Conservation (phyloP, 106 monocot species). For the Platanthera guangdongensis region DNA sequence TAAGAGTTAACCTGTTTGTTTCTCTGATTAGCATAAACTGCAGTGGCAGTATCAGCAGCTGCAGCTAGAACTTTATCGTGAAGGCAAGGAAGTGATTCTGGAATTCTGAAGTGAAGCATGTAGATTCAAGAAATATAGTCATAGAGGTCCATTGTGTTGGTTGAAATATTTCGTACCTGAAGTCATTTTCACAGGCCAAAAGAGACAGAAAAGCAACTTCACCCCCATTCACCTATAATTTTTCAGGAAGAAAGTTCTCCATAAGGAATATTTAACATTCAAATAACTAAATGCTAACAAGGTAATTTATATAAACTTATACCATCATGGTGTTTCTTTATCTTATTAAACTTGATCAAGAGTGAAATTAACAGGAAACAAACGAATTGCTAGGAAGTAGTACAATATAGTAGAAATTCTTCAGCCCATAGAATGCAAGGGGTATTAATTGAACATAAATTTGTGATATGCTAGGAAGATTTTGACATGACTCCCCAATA, state of each 20-base stretch:
- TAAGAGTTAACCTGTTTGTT: constrained; percentile 68
- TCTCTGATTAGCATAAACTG: constrained; percentile 37
- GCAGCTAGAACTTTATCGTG: constrained; percentile 96
- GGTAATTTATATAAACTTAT: too few species aligned
- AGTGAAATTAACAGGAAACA: too few species aligned
- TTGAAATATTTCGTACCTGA: constrained; percentile 43
- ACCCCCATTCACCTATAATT: constrained; percentile 68
- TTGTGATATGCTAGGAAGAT: too few species aligned
- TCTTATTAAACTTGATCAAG: background rate
- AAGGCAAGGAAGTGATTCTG: constrained; percentile 82
- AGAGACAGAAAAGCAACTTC: constrained; percentile 81
- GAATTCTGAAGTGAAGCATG: constrained; percentile 40
- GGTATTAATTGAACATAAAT: too few species aligned
- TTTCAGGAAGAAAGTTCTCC: background rate
- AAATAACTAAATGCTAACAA: background rate
- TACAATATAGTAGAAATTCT: too few species aligned
- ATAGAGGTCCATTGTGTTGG: background rate
- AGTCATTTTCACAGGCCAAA: constrained; percentile 49
- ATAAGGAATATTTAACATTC: background rate
- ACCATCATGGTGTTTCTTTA: background rate
- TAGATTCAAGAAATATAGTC: background rate
- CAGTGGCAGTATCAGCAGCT: constrained; percentile 70
- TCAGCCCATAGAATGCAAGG: too few species aligned
- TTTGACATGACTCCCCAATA: too few species aligned
- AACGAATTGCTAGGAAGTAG: too few species aligned